phyloP scores from a whole-genome alignment of 768 basidiomycete genomes.

The Antrodiella citrinella region DNA sequence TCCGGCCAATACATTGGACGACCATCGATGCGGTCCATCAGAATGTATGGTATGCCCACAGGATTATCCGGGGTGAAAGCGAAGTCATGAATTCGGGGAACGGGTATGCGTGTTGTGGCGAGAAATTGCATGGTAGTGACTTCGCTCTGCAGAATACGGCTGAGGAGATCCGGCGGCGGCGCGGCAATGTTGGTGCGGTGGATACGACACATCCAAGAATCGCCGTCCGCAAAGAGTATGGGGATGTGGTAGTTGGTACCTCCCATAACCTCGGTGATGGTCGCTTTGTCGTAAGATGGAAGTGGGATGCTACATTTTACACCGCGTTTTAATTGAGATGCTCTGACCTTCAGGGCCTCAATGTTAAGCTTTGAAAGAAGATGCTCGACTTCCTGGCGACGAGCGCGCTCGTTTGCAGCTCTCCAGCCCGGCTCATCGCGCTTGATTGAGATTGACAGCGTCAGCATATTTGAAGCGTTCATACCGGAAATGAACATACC shows the following conservation, averaged over 20 bases:
- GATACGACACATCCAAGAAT: conserved; percentile 4
- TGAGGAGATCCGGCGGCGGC: background rate
- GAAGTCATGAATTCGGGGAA: conserved; percentile 4
- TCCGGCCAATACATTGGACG: background rate
- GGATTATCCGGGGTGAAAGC: background rate
- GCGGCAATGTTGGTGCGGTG: background rate
- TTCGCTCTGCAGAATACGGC: conserved; percentile 2
- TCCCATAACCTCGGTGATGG: background rate
- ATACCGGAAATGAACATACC: background rate
- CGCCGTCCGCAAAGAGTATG: conserved; percentile 1
- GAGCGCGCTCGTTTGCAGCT: background rate
- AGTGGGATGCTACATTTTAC: background rate
- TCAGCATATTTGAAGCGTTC: background rate
- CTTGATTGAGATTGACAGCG: background rate
- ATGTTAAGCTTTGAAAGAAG: background rate
- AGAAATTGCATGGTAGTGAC: conserved; percentile 6
- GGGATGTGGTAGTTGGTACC: conserved; percentile 4
- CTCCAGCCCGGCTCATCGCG: background rate
- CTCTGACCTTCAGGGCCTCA: background rate
- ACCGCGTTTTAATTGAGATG: background rate
- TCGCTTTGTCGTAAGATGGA: background rate
- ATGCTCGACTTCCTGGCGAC: background rate
- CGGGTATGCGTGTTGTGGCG: background rate
- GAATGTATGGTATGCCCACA: conserved; percentile 4
- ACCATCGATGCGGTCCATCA: conserved; percentile 4